Conservation (phyloP, 1,284 basidiomycete species). For the Tilletiopsis washingtonensis region DNA sequence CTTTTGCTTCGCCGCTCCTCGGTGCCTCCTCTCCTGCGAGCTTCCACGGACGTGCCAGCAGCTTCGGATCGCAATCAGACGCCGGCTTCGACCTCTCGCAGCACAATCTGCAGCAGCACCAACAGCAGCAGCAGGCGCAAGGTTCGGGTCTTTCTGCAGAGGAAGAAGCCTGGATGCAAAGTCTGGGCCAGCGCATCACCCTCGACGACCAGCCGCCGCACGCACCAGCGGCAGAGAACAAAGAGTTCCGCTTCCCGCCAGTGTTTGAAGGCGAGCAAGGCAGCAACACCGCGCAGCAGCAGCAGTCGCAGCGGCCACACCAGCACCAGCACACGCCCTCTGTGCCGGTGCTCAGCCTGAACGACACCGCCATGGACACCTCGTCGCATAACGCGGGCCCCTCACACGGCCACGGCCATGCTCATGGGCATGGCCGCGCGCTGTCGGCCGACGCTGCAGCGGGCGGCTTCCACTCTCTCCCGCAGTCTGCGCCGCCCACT, state of each 20-base stretch:
- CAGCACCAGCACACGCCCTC: background rate
- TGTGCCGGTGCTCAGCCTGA: constrained; percentile 3
- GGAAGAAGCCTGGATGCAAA: constrained; percentile 4
- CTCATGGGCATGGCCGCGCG: background rate
- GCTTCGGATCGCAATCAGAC: too few relatives aligned
- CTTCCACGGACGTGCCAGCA: too few relatives aligned
- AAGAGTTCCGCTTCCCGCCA: background rate
- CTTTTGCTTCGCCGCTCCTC: too few relatives aligned
- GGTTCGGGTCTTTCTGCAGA: background rate
- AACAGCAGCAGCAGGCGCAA: too few relatives aligned
- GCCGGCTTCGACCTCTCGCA: too few relatives aligned
- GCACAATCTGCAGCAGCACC: too few relatives aligned
- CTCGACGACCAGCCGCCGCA: too few relatives aligned
- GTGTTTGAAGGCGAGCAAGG: background rate
- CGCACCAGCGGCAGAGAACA: background rate
- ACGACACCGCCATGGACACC: background rate
- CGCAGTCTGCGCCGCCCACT: too few relatives aligned
- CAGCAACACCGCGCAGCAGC: background rate
- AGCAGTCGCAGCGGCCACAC: background rate
- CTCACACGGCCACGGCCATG: background rate
- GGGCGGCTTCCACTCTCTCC: too few relatives aligned
- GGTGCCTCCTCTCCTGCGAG: too few relatives aligned
- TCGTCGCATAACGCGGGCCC: background rate
- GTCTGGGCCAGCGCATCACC: constrained; percentile 3
- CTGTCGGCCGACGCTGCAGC: background rate